A percentile compares a stretch with the other conserved stretches of the same genome.
Evolutionary conservation across 345 rosid genomes (phyloP).

Genomic region (Boechera retrofracta): DNA sequence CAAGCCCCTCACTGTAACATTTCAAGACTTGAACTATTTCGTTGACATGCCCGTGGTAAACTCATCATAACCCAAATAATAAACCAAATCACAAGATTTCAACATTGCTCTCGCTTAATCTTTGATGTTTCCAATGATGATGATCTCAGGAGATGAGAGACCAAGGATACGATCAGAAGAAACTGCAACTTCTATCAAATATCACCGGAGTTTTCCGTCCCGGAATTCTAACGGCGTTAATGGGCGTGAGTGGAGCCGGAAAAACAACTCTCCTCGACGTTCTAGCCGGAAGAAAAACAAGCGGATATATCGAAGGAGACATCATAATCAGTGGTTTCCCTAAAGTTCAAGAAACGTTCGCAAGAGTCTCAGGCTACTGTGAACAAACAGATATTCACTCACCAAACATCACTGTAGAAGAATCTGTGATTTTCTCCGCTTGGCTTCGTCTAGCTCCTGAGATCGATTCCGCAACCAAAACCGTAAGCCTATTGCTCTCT

Average conservation of each 20-base stretch:
- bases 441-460: constrained; percentile 80
- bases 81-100: neutral
- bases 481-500: constrained; percentile 46
- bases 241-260: constrained; percentile 91
- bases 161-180: constrained; percentile 63
- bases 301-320: constrained; percentile 72
- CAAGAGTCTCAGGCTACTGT: constrained; percentile 77
- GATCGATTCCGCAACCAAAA: constrained; percentile 59
- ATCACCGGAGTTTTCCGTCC: constrained; percentile 86
- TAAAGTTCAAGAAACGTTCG: constrained; percentile 79
- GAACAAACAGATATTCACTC: constrained; percentile 89
- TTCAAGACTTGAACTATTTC: constrained; percentile 66
- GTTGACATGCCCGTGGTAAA: constrained; percentile 87
- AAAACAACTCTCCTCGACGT: constrained; percentile 91
- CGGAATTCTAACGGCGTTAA: constrained; percentile 72
- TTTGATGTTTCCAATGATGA: constrained; percentile 1
- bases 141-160: constrained; percentile 69
- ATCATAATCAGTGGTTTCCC: constrained; percentile 76
- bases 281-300: constrained; percentile 63
- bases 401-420: constrained; percentile 73
- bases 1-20: constrained; percentile 76
- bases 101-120: neutral
- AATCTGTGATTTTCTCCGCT: constrained; percentile 76
- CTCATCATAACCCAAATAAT: constrained; percentile 9
- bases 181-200: constrained; percentile 63